Evolutionary conservation across 257 asterid genomes (phyloP).

Genomic region (Forsythia viridissima): DNA sequence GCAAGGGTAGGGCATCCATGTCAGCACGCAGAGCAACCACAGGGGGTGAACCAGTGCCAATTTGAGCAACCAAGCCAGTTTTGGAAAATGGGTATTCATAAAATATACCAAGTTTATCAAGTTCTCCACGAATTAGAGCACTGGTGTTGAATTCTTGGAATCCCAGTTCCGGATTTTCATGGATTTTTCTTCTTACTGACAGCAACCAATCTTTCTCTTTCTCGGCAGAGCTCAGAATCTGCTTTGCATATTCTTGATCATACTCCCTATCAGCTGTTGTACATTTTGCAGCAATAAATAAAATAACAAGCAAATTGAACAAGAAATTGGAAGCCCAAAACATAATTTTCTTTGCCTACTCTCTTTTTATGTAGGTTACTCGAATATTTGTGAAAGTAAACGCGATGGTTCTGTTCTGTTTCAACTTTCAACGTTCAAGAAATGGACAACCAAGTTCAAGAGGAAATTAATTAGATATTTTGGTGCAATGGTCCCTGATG

Average conservation of each 20-base stretch:
- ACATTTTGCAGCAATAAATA: background rate
- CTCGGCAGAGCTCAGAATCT: constrained; percentile 55
- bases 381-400: background rate
- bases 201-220: constrained; percentile 58
- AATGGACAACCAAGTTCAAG: background rate
- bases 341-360: constrained; percentile 22
- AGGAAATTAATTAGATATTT: no score
- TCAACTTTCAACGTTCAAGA: background rate
- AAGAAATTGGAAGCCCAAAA: constrained; percentile 9
- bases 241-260: constrained; percentile 39
- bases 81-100: constrained; percentile 72
- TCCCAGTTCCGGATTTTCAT: constrained; percentile 77
- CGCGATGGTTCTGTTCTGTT: background rate
- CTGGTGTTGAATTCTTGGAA: constrained; percentile 78
- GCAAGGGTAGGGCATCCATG: constrained; percentile 86
- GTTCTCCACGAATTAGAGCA: constrained; percentile 69
- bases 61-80: constrained; percentile 84
- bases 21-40: constrained; percentile 87
- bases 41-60: constrained; percentile 71
- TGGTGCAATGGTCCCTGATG: no score
- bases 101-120: constrained; percentile 57
- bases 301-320: constrained; percentile 16
- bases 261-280: background rate
- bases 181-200: constrained; percentile 69
- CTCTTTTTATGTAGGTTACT: background rate